phyloP scores from a whole-genome alignment of 1,284 basidiomycete species.

The Xerocomus nothofagi region DNA sequence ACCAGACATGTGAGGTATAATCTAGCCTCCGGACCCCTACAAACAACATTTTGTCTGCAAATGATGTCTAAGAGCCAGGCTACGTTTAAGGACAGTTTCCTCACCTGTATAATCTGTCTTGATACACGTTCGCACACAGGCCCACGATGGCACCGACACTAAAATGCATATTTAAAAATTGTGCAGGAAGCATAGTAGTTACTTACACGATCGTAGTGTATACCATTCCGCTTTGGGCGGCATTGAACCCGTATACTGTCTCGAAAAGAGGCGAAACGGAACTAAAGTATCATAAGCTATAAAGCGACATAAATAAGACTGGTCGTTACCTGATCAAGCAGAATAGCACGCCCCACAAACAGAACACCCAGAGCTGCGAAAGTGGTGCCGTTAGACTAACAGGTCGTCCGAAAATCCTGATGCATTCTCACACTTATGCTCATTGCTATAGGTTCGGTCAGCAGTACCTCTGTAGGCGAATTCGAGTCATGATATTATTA shows the following conservation, averaged over 20 bases:
- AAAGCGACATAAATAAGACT: neutral
- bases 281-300: slow-evolving; percentile 34
- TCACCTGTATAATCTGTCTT: slow-evolving; percentile 69
- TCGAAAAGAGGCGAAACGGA: slow-evolving; percentile 63
- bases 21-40: slow-evolving; percentile 62
- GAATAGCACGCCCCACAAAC: slow-evolving; percentile 77
- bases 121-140: slow-evolving; percentile 54
- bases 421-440: slow-evolving; percentile 60
- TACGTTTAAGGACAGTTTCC: slow-evolving; percentile 11
- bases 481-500: neutral
- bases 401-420: neutral
- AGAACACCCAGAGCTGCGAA: slow-evolving; percentile 69
- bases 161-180: neutral
- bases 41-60: slow-evolving; percentile 28
- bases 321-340: slow-evolving; percentile 58
- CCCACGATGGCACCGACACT: slow-evolving; percentile 67
- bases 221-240: slow-evolving; percentile 61
- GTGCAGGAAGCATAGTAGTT: neutral
- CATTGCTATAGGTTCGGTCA: slow-evolving; percentile 75
- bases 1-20: slow-evolving; percentile 55
- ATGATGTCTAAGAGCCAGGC: neutral
- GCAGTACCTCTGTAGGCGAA: slow-evolving; percentile 47
- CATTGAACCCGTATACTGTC: slow-evolving; percentile 63
- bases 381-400: neutral
- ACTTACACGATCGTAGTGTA: slow-evolving; percentile 64